Percentiles rank a stretch among this genome's conserved stretches.
These are phyloP conservation scores for Malania oleifera DNA, from an alignment of 164 flowering plant genomes.

Conservation along the genomic window DNA sequence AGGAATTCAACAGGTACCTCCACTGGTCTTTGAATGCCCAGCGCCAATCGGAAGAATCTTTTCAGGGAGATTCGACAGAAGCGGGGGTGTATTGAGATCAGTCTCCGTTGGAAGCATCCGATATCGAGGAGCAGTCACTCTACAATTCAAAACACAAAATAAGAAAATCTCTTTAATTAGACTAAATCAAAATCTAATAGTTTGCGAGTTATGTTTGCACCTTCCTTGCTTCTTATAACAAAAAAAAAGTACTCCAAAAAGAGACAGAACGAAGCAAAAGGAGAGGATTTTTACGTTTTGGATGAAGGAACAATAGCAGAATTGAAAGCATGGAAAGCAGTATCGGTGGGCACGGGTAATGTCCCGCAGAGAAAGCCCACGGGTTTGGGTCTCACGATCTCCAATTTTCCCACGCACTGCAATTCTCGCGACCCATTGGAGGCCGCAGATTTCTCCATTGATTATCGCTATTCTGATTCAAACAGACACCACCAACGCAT, in stretches of 20 bases:
- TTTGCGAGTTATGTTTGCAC: too few relatives aligned
- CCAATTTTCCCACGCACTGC: constrained; percentile 75
- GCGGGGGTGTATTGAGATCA: constrained; percentile 72
- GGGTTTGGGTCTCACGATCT: constrained; percentile 62
- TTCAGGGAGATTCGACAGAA: constrained; percentile 40
- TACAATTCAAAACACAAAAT: constrained; percentile 12
- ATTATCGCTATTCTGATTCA: too few relatives aligned
- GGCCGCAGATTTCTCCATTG: constrained; percentile 27
- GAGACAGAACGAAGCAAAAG: constrained; percentile 8
- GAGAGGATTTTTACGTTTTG: constrained; percentile 34
- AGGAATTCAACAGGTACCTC: constrained; percentile 28
- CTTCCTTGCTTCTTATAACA: not conserved
- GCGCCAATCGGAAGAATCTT: constrained; percentile 42
- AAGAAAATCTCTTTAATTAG: not conserved
- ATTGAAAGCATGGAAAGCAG: constrained; percentile 50
- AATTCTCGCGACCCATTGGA: constrained; percentile 36
- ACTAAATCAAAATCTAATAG: not conserved
- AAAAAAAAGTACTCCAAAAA: not conserved
- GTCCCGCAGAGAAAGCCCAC: constrained; percentile 89
- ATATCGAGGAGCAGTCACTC: constrained; percentile 78
- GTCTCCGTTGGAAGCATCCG: constrained; percentile 82
- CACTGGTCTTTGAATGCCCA: constrained; percentile 30
- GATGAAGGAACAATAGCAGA: constrained; percentile 64
- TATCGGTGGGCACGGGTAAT: constrained; percentile 79
- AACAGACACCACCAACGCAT: too few relatives aligned